Conservation (phyloP, 2,329 filamentous ascomycete species). For the Cercospora zeae-maydis region DNA sequence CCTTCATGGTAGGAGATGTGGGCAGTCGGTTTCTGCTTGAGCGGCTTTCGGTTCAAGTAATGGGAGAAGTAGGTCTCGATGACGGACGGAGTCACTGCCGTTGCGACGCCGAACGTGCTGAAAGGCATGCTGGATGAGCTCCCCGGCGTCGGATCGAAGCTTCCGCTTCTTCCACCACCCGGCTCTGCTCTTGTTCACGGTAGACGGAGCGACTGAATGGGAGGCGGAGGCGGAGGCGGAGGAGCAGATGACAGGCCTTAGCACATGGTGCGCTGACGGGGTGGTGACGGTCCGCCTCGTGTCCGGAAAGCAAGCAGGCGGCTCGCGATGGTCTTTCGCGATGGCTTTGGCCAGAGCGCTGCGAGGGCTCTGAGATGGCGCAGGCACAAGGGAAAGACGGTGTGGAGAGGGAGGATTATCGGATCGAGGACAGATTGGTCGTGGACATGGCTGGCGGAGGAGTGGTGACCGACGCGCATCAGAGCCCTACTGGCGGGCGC, state of each 20-base stretch:
- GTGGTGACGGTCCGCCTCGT: neutral
- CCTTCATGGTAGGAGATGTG: slow-evolving; percentile 95
- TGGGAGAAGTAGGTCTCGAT: slow-evolving; percentile 83
- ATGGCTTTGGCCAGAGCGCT: neutral
- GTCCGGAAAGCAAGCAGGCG: neutral
- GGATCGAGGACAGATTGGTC: neutral
- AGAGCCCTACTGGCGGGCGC: neutral
- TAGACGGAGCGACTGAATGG: neutral
- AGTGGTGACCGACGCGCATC: neutral
- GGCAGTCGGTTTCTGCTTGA: slow-evolving; percentile 75
- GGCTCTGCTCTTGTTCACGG: neutral
- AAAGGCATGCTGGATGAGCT: slow-evolving; percentile 52
- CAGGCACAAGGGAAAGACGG: neutral
- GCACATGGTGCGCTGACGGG: neutral
- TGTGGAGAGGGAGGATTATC: neutral
- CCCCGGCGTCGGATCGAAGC: neutral
- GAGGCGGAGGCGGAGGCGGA: neutral
- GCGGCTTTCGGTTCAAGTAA: slow-evolving; percentile 77
- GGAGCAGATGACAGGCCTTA: neutral
- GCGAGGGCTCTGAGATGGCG: neutral
- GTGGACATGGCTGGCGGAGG: neutral
- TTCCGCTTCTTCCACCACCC: neutral
- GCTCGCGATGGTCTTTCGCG: neutral
- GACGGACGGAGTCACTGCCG: slow-evolving; percentile 83
- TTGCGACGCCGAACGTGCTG: slow-evolving; percentile 75